Conservation (phyloP, 805 yeast genomes). For the Lipomyces kockii region DNA sequence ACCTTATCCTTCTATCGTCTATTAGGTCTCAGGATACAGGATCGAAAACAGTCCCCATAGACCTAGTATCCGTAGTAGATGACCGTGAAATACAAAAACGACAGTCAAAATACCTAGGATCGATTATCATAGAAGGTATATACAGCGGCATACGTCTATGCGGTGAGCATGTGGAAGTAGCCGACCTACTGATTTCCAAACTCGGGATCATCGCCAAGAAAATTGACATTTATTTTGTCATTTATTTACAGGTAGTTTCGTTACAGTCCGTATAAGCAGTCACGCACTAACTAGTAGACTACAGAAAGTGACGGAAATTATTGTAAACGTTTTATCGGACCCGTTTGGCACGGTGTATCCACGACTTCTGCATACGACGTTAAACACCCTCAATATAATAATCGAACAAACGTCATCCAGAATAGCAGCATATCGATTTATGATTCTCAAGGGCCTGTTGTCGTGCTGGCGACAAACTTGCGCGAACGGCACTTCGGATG, state of each 20-base stretch:
- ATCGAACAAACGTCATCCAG: slow-evolving; percentile 13
- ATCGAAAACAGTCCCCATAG: slow-evolving; percentile 13
- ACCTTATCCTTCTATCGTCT: slow-evolving; percentile 17
- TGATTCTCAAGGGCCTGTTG: slow-evolving; percentile 27
- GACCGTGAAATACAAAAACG: background rate
- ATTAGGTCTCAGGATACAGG: slow-evolving; percentile 23
- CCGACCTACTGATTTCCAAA: slow-evolving; percentile 19
- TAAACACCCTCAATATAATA: slow-evolving; percentile 16
- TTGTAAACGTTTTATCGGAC: slow-evolving; percentile 25
- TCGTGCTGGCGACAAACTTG: slow-evolving; percentile 25
- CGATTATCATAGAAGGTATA: slow-evolving; percentile 22
- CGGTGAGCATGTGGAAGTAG: slow-evolving; percentile 28
- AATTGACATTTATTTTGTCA: slow-evolving; percentile 20
- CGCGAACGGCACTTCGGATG: slow-evolving; percentile 6
- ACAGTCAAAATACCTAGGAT: slow-evolving; percentile 15
- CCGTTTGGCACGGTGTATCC: slow-evolving; percentile 30
- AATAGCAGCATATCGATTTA: slow-evolving; percentile 17
- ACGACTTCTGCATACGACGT: slow-evolving; percentile 22
- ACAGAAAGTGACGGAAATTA: slow-evolving; percentile 3
- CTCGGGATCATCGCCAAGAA: slow-evolving; percentile 15
- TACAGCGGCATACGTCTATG: slow-evolving; percentile 18
- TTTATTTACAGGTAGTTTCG: slow-evolving; percentile 17
- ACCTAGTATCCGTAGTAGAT: background rate
- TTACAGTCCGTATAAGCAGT: background rate
- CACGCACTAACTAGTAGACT: background rate